These are phyloP conservation scores for Antitrichia curtipendula DNA, from an alignment of 225 moss, liverwort and hornwort genomes.

Conservation along the genomic window DNA sequence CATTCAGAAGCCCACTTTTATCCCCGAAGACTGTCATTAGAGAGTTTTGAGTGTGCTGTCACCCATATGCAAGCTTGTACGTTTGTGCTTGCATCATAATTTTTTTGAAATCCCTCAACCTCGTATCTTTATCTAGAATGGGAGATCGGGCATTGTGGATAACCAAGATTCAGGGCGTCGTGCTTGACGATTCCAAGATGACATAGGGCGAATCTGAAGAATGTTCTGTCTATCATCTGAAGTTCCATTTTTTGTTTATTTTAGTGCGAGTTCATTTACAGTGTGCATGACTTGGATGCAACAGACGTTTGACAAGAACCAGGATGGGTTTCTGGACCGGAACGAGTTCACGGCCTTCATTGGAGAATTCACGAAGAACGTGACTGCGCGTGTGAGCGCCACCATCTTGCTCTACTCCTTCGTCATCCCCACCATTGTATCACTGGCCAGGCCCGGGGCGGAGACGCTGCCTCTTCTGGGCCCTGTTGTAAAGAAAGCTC, in stretches of 20 bases:
- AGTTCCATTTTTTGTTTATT: not conserved
- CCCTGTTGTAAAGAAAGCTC: slow-evolving; percentile 49
- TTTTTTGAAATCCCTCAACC: not conserved
- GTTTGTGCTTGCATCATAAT: not conserved
- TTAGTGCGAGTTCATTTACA: not conserved
- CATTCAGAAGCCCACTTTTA: not conserved
- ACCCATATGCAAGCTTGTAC: not conserved
- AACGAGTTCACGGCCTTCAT: slow-evolving; percentile 65
- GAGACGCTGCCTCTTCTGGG: slow-evolving; percentile 68
- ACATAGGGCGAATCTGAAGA: not conserved
- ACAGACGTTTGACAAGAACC: slow-evolving; percentile 67
- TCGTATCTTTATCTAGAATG: not conserved
- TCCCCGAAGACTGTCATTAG: not conserved
- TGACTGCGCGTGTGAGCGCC: slow-evolving; percentile 16
- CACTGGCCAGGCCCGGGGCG: slow-evolving; percentile 56
- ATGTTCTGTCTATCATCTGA: not conserved
- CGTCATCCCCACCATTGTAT: slow-evolving; percentile 58
- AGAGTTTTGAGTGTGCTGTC: not conserved
- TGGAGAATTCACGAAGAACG: slow-evolving; percentile 43
- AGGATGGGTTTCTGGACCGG: slow-evolving; percentile 62
- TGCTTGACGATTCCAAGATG: not conserved
- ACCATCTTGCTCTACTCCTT: slow-evolving; percentile 54
- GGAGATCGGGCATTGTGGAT: not conserved
- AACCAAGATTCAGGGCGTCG: not conserved
- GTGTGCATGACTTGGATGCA: not conserved